These are phyloP conservation scores for Marchantia polymorpha DNA, from an alignment of 225 moss, liverwort and hornwort species.

Conservation along the genomic window DNA sequence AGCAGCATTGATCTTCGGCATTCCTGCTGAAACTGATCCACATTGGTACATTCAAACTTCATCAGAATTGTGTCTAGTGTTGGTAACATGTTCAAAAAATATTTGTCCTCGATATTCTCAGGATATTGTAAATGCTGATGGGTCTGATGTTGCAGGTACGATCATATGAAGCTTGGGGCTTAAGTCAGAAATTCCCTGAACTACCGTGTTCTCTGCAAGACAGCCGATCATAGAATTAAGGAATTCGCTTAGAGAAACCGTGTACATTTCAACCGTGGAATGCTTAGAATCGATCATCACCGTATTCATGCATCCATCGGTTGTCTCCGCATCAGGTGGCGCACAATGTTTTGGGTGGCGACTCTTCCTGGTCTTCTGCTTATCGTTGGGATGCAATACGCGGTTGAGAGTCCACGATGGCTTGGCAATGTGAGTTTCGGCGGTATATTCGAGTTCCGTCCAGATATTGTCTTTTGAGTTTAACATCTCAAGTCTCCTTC, in stretches of 20 bases:
- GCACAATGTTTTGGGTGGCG: constrained; percentile 90
- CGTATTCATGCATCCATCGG: neutral
- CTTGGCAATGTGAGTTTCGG: constrained; percentile 72
- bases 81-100: neutral
- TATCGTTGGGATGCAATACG: constrained; percentile 76
- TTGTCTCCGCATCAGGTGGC: constrained; percentile 63
- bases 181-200: neutral
- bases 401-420: constrained; percentile 95
- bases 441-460: neutral
- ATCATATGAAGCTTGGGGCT: no score
- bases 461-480: neutral
- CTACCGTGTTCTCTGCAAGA: neutral
- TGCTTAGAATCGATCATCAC: neutral
- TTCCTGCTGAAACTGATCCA: constrained; percentile 84
- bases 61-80: neutral
- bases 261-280: neutral
- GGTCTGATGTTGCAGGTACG: no score
- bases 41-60: constrained; percentile 60
- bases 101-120: neutral
- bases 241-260: neutral
- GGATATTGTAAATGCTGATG: no score
- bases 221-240: neutral
- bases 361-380: constrained; percentile 76
- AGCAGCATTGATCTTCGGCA: constrained; percentile 66
- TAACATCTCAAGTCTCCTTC: neutral